These are phyloP conservation scores for Salinomyces thailandicus DNA, from an alignment of 2,329 filamentous ascomycete genomes.

Conservation along the genomic window DNA sequence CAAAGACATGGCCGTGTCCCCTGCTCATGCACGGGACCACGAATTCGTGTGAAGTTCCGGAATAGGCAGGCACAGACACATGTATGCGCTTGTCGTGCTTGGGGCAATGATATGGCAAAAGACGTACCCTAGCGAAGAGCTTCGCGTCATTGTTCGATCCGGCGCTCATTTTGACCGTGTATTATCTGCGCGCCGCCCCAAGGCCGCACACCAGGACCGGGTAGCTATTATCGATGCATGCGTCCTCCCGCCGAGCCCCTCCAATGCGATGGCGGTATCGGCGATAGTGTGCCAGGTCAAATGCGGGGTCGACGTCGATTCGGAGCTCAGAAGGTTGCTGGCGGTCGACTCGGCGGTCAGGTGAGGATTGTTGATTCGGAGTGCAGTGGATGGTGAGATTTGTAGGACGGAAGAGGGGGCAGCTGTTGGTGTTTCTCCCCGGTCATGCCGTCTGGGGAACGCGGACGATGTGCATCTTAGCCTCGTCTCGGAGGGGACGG, in stretches of 20 bases:
- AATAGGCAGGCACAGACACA: neutral
- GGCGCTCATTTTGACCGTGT: conserved; percentile 42
- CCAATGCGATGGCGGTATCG: neutral
- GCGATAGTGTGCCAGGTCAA: neutral
- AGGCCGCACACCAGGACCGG: neutral
- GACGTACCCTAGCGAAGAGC: conserved; percentile 90
- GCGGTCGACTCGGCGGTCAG: neutral
- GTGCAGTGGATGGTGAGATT: neutral
- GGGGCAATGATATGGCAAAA: no score
- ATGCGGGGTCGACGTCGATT: conserved; percentile 1
- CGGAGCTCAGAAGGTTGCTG: neutral
- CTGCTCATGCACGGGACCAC: conserved; percentile 22
- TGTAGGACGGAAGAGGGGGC: neutral
- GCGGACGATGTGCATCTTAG: neutral
- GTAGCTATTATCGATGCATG: conserved; percentile 2
- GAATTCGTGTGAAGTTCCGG: conserved; percentile 15
- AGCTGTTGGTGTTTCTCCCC: neutral
- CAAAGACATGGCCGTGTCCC: conserved; percentile 13
- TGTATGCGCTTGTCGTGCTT: no score
- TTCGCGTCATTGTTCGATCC: conserved; percentile 89
- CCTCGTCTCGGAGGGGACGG: no score
- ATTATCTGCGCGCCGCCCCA: neutral
- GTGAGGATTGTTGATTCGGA: neutral
- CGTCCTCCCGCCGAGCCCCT: conserved; percentile 2
- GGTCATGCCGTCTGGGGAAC: neutral